Base-by-base conservation (phyloP, 495 filamentous ascomycete genomes). In the Hyaloscypha finlandica region DNA sequence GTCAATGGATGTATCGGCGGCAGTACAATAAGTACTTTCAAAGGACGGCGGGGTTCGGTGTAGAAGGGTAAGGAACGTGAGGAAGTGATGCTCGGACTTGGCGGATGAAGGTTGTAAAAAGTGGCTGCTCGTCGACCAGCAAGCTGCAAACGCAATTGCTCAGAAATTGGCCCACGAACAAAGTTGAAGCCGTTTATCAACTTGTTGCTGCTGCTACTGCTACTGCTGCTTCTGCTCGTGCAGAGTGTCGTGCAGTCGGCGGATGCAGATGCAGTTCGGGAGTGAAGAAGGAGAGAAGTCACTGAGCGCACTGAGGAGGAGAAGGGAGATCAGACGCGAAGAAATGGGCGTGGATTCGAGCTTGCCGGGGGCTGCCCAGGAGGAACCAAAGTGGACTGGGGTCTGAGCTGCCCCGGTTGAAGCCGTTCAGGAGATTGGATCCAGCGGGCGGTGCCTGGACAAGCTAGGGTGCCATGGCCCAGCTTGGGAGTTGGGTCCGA, bases 131-230 rank as follows among this genome's bases (percentile, higher is more conserved):
- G 62, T 66, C 60, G 51, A 69, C 64, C 61, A 61, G 70, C 70
- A 67, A 69, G 63, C 60, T 67, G 51, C 68, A 71, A 67, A 64
- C 56, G 61, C 61, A 65, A 63, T 53, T 65, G 60, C n/a, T 51
- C 32, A 48, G 51, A 52, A 55, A 58, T 60, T 45, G 22, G 39
- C 59, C 32, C 14, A 22, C 33, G 29, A 9, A 61, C 14, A 37
- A 61, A 64, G 61, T 61, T 57, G 22, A 45, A 33, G 52, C 9
- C 33, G 51, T 35, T 20, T 45, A 53, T 57, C 48, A 57, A 51
- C 54, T 20, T 48, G n/a, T 4, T 57, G 55, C 67, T 32, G 12
- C 32, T 59, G 29, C 56, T 61, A 11, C 60, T 68, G 6, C 65
- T 68, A 11, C 60, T 68, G 6, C 65, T 68, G 45, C 65, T 62